These are phyloP conservation scores for Puccinellia tenuiflora DNA, from an alignment of 176 grass and related monocot species.

Conservation along the genomic window DNA sequence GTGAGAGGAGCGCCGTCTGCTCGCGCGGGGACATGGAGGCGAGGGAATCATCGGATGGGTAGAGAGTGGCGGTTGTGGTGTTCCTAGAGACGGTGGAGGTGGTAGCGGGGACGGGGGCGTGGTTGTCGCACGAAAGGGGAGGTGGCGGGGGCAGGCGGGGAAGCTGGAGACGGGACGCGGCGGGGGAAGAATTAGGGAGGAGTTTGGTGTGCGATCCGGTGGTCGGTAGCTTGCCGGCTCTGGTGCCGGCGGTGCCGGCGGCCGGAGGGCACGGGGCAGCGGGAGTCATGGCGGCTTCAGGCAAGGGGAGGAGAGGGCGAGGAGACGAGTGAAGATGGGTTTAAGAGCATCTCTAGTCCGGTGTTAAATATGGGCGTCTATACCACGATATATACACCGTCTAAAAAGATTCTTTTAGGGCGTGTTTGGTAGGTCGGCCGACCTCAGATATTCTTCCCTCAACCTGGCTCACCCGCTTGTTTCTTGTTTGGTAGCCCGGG, in stretches of 20 bases:
- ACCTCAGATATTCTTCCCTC: no score
- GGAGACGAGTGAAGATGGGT: slow-evolving; percentile 20
- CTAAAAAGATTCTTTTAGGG: no score
- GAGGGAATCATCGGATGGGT: slow-evolving; percentile 22
- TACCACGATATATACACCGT: no score
- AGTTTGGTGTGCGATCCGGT: neutral
- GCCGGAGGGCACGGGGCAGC: neutral
- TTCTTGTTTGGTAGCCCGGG: no score
- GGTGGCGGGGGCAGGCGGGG: neutral
- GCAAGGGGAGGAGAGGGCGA: neutral
- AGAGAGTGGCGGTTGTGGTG: neutral
- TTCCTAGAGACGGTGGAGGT: neutral
- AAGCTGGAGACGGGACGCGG: neutral
- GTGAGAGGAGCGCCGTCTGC: slow-evolving; percentile 50
- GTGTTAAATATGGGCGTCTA: no score
- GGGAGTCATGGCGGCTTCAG: slow-evolving; percentile 13
- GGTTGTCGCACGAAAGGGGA: slow-evolving; percentile 8
- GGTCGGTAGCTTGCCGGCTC: neutral
- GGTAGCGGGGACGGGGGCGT: neutral
- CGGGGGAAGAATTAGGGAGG: neutral
- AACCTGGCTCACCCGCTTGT: no score
- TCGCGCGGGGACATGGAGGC: slow-evolving; percentile 39
- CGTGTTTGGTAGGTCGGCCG: no score
- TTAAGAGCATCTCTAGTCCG: no score
- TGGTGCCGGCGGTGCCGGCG: slow-evolving; percentile 3